Base-by-base conservation (phyloP, 306 rosid species). In the Quercus gilva region DNA sequence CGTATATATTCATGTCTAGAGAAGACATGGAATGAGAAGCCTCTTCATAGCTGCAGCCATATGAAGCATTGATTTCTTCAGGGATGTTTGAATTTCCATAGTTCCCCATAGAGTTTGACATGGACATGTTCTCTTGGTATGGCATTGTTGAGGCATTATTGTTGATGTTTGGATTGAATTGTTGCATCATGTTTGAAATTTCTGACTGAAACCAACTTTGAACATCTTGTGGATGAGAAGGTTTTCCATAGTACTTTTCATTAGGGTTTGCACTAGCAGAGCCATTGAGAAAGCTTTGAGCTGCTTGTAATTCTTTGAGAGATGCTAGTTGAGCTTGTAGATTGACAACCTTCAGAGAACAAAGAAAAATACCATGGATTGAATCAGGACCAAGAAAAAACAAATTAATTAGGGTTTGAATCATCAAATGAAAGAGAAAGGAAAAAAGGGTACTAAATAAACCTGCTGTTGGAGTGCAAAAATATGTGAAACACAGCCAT, bases 381-480 rank as follows among this genome's bases (percentile, higher is more conserved):
- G 57, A 49, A 17, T 55, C 29, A 68, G 55, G 52, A 12, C 45
- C 35, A 60, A 60, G 18, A 4, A 52, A 21, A 55, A 60, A 78
- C 57, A 67, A 69, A 57, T 55, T 82, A 69, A 52, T 55, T 82
- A 43, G 83, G 89, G 89, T 74, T 81, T 75, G 55, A 29, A 13
- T 19, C 13, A 37, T 52, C 51, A 25, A 72, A 64, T 4, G 25
- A 2, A 18, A 49, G 72, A 69, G 26, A 64, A 70, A 63, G 76
- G 15, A 5, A 31, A 51, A 13, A 55, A 29, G 76, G 21, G 51
- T 67, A 67, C 8, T 14, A 2, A 29, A 59, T 41, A 77, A 68
- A 91, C 99, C 99, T 95, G 98, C 51, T 95, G 99, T 51, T 96
- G 99, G 56, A 96, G 99, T 25, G 99, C 84, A 76, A 96, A 96